A percentile compares a stretch with the other conserved stretches of the same genome.
Evolutionary conservation across 768 basidiomycete genomes (phyloP).

Genomic region (Panus rudis): DNA sequence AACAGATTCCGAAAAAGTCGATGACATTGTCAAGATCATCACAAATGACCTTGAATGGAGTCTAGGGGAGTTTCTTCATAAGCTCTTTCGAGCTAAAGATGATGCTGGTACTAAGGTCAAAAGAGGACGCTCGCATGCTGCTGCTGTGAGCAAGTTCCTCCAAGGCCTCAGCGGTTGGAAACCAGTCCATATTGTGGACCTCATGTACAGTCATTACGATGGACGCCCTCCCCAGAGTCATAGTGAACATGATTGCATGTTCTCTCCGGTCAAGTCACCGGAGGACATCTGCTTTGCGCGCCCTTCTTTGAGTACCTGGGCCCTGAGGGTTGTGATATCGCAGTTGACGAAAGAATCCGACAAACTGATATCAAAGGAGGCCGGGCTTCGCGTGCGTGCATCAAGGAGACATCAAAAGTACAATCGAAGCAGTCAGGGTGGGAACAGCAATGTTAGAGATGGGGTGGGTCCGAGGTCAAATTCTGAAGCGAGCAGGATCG

Average conservation of each 20-base stretch:
- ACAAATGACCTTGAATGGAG: no score
- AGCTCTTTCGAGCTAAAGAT: no score
- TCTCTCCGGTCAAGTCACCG: not conserved
- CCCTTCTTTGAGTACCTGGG: not conserved
- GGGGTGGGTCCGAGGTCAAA: not conserved
- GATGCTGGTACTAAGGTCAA: no score
- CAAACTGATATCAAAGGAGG: not conserved
- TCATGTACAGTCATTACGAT: no score
- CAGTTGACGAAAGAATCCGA: not conserved
- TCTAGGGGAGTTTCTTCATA: no score
- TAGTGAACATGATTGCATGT: not conserved
- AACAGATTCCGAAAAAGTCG: no score
- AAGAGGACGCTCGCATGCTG: no score
- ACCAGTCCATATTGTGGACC: no score
- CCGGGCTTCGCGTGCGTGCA: not conserved
- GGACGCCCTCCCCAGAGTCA: not conserved
- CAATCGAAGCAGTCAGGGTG: not conserved
- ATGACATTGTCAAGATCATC: no score
- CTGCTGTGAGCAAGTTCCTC: no score
- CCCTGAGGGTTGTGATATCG: not conserved
- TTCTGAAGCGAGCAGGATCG: not conserved
- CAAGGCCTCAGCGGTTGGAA: no score
- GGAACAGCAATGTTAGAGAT: not conserved
- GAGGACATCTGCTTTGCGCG: not conserved
- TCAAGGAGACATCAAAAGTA: not conserved